phyloP scores from a whole-genome alignment of 768 basidiomycete genomes.

The Tricholoma furcatifolium region DNA sequence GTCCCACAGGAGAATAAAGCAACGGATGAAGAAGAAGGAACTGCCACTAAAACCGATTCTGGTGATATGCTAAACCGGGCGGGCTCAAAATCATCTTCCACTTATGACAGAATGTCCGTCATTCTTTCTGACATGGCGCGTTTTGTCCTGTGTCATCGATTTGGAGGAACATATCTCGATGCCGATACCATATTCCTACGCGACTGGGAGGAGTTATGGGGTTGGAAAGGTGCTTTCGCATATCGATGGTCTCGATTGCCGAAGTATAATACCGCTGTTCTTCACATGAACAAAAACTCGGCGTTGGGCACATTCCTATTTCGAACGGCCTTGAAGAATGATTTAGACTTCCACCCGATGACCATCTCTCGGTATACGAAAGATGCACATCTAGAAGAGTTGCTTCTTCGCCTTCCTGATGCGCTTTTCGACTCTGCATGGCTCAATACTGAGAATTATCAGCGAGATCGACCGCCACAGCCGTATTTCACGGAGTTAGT shows the following conservation, averaged over 20 bases:
- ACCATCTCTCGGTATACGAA: constrained; percentile 87
- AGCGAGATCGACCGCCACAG: constrained; percentile 89
- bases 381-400: constrained; percentile 81
- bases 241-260: constrained; percentile 93
- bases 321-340: constrained; percentile 91
- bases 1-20: constrained; percentile 46
- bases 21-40: constrained; percentile 4
- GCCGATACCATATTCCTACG: constrained; percentile 94
- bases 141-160: constrained; percentile 95
- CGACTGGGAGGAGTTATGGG: constrained; percentile 99
- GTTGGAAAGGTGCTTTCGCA: constrained; percentile 94
- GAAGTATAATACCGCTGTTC: constrained; percentile 95
- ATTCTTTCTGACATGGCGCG: constrained; percentile 97
- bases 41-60: constrained; percentile 32
- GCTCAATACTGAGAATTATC: constrained; percentile 91
- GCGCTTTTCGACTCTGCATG: constrained; percentile 97
- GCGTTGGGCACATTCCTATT: constrained; percentile 93
- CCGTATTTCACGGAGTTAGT: constrained; percentile 87
- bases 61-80: constrained; percentile 65
- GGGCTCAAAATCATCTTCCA: constrained; percentile 80
- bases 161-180: constrained; percentile 95
- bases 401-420: constrained; percentile 88
- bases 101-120: constrained; percentile 89
- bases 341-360: constrained; percentile 97
- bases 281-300: constrained; percentile 90